A percentile compares a stretch with the other conserved stretches of the same genome.
Conservation (phyloP, 2,329 filamentous ascomycete genomes). For the Aureobasidium sp. region DNA sequence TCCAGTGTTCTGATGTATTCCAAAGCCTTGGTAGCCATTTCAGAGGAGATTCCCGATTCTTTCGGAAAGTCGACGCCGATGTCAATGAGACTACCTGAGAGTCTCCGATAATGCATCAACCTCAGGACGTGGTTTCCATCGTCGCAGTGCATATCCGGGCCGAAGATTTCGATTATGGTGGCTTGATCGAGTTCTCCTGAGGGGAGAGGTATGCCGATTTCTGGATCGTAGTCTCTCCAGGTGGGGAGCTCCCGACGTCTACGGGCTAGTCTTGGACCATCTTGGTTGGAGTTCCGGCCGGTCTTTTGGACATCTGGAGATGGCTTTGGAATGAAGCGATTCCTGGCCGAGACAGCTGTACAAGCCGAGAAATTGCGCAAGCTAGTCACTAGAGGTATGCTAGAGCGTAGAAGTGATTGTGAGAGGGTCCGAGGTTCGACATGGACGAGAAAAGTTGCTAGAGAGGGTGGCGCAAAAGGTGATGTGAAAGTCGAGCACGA, state of each 20-base stretch:
- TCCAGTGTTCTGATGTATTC: slow-evolving; percentile 26
- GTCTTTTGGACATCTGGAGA: not conserved
- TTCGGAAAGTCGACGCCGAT: slow-evolving; percentile 26
- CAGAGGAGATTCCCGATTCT: slow-evolving; percentile 19
- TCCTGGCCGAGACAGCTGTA: not conserved
- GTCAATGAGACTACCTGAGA: slow-evolving; percentile 31
- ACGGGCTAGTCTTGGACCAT: not conserved
- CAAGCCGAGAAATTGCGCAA: not conserved
- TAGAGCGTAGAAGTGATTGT: not conserved
- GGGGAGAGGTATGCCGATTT: slow-evolving; percentile 28
- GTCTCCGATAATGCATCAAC: slow-evolving; percentile 29
- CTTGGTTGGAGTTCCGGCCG: not conserved
- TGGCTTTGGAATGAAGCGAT: not conserved
- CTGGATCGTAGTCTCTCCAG: slow-evolving; percentile 32
- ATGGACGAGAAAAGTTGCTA: not conserved
- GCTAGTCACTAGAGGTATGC: not conserved
- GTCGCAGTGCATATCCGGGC: slow-evolving; percentile 24
- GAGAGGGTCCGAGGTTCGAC: not conserved
- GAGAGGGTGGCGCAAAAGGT: not conserved
- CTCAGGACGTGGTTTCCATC: slow-evolving; percentile 30
- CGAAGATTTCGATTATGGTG: slow-evolving; percentile 27
- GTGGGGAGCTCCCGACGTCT: slow-evolving; percentile 19
- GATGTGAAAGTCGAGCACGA: slow-evolving; percentile 16
- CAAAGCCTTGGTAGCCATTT: slow-evolving; percentile 25
- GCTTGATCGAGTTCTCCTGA: slow-evolving; percentile 23